A percentile compares a stretch with the other conserved stretches of the same genome.
Conservation (phyloP, 2,329 filamentous ascomycete species). For the Chaetomiaceae sp. region DNA sequence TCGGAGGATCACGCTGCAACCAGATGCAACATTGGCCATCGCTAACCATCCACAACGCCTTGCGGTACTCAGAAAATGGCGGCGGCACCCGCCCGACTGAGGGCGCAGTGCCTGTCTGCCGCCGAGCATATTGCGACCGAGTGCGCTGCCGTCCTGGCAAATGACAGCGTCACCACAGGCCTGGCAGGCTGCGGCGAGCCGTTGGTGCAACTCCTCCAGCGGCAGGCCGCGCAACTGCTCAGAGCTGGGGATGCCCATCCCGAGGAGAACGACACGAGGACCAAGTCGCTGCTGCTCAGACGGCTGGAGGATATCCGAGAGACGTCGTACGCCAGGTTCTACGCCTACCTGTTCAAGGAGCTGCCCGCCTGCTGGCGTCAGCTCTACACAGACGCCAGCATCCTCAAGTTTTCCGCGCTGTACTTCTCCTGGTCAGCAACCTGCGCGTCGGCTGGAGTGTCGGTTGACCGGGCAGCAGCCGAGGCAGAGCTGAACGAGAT, state of each 20-base stretch:
- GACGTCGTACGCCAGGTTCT: slow-evolving; percentile 60
- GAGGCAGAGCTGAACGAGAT: slow-evolving; percentile 44
- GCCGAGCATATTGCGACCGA: slow-evolving; percentile 17
- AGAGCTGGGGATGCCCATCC: slow-evolving; percentile 8
- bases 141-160: slow-evolving; percentile 7
- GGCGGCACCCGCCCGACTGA: not conserved
- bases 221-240: slow-evolving; percentile 18
- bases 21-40: too few species aligned
- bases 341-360: slow-evolving; percentile 61
- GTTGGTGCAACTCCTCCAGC: slow-evolving; percentile 18
- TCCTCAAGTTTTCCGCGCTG: slow-evolving; percentile 51
- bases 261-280: not conserved
- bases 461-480: not conserved
- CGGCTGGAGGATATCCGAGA: slow-evolving; percentile 52
- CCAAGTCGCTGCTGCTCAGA: slow-evolving; percentile 28
- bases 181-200: slow-evolving; percentile 19
- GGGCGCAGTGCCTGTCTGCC: slow-evolving; percentile 11
- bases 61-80: too few species aligned
- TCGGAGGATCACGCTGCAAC: too few species aligned
- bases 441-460: too few species aligned
- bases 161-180: not conserved
- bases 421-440: slow-evolving; percentile 11
- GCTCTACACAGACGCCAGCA: slow-evolving; percentile 63
- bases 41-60: too few species aligned
- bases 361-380: slow-evolving; percentile 64